Evolutionary conservation across 2,329 filamentous ascomycete genomes (phyloP).

Genomic region (Colletotrichum sp.): DNA sequence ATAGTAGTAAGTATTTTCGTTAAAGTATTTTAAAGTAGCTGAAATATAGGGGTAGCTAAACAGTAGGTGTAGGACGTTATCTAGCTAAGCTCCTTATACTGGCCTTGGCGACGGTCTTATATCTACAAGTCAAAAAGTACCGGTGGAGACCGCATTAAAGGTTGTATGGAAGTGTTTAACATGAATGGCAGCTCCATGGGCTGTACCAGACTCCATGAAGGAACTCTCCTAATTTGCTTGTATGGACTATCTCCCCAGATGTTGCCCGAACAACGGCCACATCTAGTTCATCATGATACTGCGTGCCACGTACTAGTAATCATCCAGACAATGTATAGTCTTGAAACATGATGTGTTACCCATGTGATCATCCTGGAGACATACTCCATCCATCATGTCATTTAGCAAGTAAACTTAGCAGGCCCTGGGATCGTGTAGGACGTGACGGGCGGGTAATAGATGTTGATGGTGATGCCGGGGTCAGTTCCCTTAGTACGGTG

Average conservation of each 20-base stretch:
- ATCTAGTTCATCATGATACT: not conserved
- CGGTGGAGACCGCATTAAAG: not conserved
- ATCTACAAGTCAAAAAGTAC: not conserved
- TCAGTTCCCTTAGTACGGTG: slow-evolving; percentile 25
- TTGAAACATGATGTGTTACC: not conserved
- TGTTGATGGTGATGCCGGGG: slow-evolving; percentile 41
- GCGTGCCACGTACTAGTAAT: not conserved
- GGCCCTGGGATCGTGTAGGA: slow-evolving; percentile 31
- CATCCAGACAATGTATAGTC: not conserved
- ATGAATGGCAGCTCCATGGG: fast-evolving
- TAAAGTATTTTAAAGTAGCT: too few relatives aligned
- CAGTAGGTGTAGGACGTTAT: too few relatives aligned
- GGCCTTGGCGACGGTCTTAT: not conserved
- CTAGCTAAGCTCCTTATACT: not conserved
- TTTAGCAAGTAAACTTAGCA: slow-evolving; percentile 25
- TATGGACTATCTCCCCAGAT: not conserved
- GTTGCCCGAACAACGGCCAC: not conserved
- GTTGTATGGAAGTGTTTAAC: fast-evolving
- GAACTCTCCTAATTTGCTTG: fast-evolving
- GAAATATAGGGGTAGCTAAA: too few relatives aligned
- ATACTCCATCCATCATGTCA: not conserved
- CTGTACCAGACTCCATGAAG: not conserved
- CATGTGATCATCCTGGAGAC: not conserved
- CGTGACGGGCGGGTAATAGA: slow-evolving; percentile 33
- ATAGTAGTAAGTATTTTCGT: too few relatives aligned